Percentiles rank a stretch among this genome's conserved stretches.
Conservation (phyloP, 2,329 filamentous ascomycete species). For the Sporothrix protearum region DNA sequence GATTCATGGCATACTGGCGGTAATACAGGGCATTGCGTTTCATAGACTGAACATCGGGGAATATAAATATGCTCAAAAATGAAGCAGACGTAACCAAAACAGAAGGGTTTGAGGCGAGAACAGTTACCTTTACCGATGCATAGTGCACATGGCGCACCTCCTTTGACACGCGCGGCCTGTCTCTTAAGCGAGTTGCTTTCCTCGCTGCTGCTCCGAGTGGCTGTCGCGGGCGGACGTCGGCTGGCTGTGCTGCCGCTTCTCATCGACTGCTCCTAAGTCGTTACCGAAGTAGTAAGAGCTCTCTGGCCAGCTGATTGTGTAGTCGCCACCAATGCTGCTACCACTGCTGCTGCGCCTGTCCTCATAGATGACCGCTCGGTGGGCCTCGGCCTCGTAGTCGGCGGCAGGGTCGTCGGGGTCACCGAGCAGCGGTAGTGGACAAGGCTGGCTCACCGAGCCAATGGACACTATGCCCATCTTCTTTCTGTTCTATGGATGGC, state of each 20-base stretch:
- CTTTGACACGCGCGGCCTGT: background rate
- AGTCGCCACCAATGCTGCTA: background rate
- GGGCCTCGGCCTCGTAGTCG: background rate
- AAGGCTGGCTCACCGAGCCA: constrained; percentile 13
- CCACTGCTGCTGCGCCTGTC: background rate
- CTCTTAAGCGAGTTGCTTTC: background rate
- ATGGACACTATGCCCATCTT: constrained; percentile 21
- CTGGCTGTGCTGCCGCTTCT: background rate
- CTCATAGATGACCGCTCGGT: background rate
- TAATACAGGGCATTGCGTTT: constrained; percentile 12
- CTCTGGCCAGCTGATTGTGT: constrained; percentile 24
- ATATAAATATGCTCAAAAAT: background rate
- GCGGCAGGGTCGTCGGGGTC: background rate
- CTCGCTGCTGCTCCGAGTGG: background rate
- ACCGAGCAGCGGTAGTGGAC: background rate
- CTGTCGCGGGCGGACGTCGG: background rate
- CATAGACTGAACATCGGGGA: background rate
- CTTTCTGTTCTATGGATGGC: background rate
- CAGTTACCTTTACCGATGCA: background rate
- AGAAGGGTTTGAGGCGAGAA: background rate
- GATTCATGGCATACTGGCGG: background rate
- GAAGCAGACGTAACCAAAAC: background rate
- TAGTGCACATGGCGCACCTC: background rate
- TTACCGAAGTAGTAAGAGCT: constrained; percentile 25
- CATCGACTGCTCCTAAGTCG: background rate